Evolutionary conservation across 768 basidiomycete genomes (phyloP).

Genomic region (Chalciporus chontae): DNA sequence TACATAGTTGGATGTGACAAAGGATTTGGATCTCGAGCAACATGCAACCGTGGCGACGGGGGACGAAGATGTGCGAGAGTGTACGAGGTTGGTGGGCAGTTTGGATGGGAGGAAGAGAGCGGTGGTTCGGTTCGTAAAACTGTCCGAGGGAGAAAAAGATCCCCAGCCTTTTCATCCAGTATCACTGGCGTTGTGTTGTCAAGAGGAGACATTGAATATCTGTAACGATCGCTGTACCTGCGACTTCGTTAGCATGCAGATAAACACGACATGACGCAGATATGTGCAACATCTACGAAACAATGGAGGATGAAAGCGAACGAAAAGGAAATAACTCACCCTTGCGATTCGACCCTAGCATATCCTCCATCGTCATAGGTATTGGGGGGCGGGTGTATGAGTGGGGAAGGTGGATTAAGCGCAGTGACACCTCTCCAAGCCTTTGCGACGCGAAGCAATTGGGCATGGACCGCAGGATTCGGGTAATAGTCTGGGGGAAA

Average conservation of each 20-base stretch:
- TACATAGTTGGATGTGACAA: conserved; percentile 18
- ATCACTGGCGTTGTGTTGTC: conserved; percentile 34
- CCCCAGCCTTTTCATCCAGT: conserved; percentile 26
- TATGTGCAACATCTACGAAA: conserved; percentile 11
- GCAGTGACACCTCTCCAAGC: conserved; percentile 71
- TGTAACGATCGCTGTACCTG: conserved; percentile 28
- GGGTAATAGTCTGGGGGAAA: conserved; percentile 29
- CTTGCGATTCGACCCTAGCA: conserved; percentile 24
- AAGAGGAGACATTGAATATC: conserved; percentile 27
- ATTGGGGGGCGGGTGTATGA: conserved; percentile 19
- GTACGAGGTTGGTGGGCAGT: conserved; percentile 12
- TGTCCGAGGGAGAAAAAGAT: conserved; percentile 21
- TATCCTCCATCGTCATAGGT: conserved; percentile 21
- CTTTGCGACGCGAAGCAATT: conserved; percentile 55
- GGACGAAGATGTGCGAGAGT: conserved; percentile 27
- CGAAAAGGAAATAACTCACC: conserved; percentile 19
- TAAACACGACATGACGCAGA: conserved; percentile 11
- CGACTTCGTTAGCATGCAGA: conserved; percentile 15
- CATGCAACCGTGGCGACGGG: conserved; percentile 26
- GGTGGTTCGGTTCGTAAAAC: conserved; percentile 17
- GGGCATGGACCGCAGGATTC: conserved; percentile 40
- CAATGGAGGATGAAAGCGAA: neutral
- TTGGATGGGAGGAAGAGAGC: conserved; percentile 11
- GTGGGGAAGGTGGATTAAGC: conserved; percentile 31
- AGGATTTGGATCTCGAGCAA: conserved; percentile 20